Conservation (phyloP, 805 yeast species). For the Saccharomycopsis amapae region DNA sequence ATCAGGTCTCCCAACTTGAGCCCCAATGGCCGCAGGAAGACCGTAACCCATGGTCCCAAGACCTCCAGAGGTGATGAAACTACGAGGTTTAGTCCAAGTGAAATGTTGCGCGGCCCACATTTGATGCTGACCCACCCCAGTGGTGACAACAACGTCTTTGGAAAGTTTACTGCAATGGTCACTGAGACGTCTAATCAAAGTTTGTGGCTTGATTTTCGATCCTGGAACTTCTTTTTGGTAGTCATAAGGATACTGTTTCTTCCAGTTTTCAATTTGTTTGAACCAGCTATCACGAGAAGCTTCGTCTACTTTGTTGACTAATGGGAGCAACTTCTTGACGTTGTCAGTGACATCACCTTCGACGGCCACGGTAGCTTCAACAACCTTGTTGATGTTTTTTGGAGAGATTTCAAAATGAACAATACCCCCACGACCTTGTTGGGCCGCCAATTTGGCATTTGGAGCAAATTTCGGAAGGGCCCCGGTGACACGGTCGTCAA, state of each 20-base stretch:
- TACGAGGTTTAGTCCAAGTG: conserved; percentile 88
- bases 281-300: conserved; percentile 89
- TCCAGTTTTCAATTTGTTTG: conserved; percentile 69
- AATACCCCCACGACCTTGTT: conserved; percentile 88
- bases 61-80: conserved; percentile 97
- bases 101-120: conserved; percentile 99
- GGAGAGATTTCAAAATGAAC: conserved; percentile 94
- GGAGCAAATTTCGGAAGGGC: conserved; percentile 86
- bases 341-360: conserved; percentile 92
- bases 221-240: conserved; percentile 70
- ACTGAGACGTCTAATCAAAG: conserved; percentile 67
- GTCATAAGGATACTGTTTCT: conserved; percentile 74
- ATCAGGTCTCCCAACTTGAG: conserved; percentile 93
- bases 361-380: conserved; percentile 90
- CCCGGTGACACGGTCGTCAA: conserved; percentile 97
- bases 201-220: conserved; percentile 84
- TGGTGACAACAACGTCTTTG: conserved; percentile 80
- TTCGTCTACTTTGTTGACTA: conserved; percentile 47
- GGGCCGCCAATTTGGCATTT: conserved; percentile 81
- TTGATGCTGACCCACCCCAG: conserved; percentile 99
- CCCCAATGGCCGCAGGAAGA: conserved; percentile 96
- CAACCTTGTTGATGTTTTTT: conserved; percentile 96
- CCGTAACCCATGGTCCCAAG: conserved; percentile 99
- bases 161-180: conserved; percentile 34
- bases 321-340: conserved; percentile 65